phyloP scores from a whole-genome alignment of 768 basidiomycete genomes.

The Naematelia aurantialba region DNA sequence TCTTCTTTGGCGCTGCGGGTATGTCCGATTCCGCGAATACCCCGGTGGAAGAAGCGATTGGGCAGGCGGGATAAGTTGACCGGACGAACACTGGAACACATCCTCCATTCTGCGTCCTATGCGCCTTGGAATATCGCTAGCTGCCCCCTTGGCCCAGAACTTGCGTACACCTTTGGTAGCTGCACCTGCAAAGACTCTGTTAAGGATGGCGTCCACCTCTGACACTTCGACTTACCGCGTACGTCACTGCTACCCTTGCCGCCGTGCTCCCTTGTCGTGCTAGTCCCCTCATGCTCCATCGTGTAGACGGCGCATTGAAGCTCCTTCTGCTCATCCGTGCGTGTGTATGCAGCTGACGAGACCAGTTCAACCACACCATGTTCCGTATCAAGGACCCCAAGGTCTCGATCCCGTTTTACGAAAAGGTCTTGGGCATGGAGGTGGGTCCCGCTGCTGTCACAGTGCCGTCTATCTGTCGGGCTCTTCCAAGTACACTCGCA shows the following conservation, averaged over 20 bases:
- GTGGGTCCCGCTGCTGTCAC: conserved; percentile 51
- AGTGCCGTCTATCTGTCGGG: conserved; percentile 15
- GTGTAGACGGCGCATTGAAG: too few species aligned
- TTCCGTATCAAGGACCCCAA: conserved; percentile 73
- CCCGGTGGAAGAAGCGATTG: too few species aligned
- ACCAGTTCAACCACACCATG: conserved; percentile 50
- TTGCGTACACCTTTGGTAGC: not conserved
- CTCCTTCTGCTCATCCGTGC: too few species aligned
- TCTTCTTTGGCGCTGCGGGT: too few species aligned
- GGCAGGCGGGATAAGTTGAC: too few species aligned
- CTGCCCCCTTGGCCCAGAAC: not conserved
- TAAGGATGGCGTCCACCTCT: conserved; percentile 19
- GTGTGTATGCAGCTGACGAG: not conserved
- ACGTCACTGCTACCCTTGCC: not conserved
- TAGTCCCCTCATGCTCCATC: not conserved
- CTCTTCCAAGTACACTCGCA: too few species aligned
- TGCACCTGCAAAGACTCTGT: not conserved
- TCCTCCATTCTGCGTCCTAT: too few species aligned
- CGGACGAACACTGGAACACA: too few species aligned
- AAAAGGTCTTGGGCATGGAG: conserved; percentile 69
- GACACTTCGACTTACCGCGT: conserved; percentile 28
- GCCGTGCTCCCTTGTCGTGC: not conserved
- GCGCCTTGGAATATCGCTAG: not conserved
- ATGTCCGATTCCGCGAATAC: too few species aligned
- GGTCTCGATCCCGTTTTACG: conserved; percentile 74